Conservation (phyloP, 495 filamentous ascomycete genomes). For the Aspergillus bertholletiae region DNA sequence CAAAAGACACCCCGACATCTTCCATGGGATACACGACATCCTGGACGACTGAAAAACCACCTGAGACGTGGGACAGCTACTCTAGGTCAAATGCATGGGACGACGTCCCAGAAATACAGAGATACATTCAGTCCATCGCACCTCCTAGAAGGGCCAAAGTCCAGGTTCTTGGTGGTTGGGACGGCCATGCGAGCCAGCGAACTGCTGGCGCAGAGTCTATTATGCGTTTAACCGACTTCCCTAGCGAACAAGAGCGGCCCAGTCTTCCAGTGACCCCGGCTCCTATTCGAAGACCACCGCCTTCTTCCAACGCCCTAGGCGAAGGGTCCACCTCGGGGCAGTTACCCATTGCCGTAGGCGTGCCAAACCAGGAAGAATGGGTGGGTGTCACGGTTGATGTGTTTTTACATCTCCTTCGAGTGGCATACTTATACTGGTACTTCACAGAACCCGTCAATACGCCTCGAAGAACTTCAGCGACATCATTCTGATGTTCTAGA, state of each 20-base stretch:
- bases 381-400: constrained; percentile 67
- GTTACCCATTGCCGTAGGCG: constrained; percentile 72
- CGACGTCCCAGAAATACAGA: constrained; percentile 74
- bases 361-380: constrained; percentile 83
- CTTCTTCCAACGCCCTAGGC: constrained; percentile 49
- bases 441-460: constrained; percentile 65
- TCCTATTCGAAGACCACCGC: constrained; percentile 57
- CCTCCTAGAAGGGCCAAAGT: constrained; percentile 59
- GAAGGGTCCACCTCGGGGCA: constrained; percentile 34
- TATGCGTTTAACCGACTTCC: constrained; percentile 79
- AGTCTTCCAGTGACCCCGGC: constrained; percentile 90
- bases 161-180: constrained; percentile 43
- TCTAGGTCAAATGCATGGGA: constrained; percentile 83
- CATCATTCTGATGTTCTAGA: constrained; percentile 58
- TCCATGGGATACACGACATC: constrained; percentile 29
- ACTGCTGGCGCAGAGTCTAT: constrained; percentile 40
- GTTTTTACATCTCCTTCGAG: constrained; percentile 46
- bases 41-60: constrained; percentile 41
- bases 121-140: constrained; percentile 69
- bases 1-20: constrained; percentile 23
- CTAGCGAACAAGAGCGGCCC: constrained; percentile 75
- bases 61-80: constrained; percentile 61
- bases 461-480: constrained; percentile 65
- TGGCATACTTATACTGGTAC: constrained; percentile 59
- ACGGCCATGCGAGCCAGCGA: constrained; percentile 5